These are phyloP conservation scores for Vanrija humicola DNA, from an alignment of 1,284 basidiomycete species.

Conservation along the genomic window DNA sequence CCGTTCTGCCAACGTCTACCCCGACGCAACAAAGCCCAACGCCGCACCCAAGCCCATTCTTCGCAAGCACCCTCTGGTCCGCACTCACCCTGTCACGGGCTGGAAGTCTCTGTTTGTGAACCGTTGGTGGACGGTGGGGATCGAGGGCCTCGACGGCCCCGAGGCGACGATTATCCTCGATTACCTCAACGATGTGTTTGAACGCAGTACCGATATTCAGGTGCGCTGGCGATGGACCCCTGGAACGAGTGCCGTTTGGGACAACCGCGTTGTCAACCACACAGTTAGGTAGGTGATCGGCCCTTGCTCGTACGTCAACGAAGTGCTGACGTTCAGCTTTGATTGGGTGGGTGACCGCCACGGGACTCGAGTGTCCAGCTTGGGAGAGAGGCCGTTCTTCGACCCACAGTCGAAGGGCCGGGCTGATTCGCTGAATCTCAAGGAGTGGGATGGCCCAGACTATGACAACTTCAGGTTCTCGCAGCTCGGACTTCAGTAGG, in stretches of 20 bases:
- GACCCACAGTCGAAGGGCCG: constrained; percentile 25
- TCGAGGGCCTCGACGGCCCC: constrained; percentile 64
- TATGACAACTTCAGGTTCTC: not conserved
- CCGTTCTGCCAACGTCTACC: constrained; percentile 31
- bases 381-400: constrained; percentile 36
- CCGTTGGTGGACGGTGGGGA: constrained; percentile 58
- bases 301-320: no score
- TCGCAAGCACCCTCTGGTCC: constrained; percentile 52
- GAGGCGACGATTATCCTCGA: constrained; percentile 63
- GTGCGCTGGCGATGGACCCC: constrained; percentile 52
- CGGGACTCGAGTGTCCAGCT: constrained; percentile 32
- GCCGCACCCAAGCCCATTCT: constrained; percentile 60
- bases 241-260: constrained; percentile 55
- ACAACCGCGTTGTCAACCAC: constrained; percentile 29
- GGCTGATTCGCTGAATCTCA: constrained; percentile 15
- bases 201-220: constrained; percentile 55
- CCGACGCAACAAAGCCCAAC: constrained; percentile 21
- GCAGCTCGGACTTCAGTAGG: not conserved
- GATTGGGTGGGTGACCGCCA: constrained; percentile 29
- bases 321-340: constrained; percentile 5
- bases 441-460: not conserved
- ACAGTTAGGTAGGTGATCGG: constrained; percentile 6
- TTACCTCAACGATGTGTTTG: constrained; percentile 57
- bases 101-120: constrained; percentile 48
- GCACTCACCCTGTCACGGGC: constrained; percentile 38